A percentile compares a stretch with the other conserved stretches of the same genome.
Evolutionary conservation across 345 rosid species (phyloP).

Genomic region (Linum trigynum): DNA sequence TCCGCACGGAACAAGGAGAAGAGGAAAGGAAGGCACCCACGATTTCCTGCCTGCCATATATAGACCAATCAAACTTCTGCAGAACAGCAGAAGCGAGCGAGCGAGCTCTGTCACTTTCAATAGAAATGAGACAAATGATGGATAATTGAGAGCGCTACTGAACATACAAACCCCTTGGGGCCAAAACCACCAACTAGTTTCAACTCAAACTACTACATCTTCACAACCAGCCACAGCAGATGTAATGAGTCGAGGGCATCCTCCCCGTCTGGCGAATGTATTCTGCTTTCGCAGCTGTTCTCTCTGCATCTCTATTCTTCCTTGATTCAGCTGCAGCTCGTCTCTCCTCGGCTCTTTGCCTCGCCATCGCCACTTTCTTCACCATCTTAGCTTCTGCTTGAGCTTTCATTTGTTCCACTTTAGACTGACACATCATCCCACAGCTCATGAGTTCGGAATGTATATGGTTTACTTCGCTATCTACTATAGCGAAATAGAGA

Average conservation of each 20-base stretch:
- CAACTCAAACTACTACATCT: not conserved
- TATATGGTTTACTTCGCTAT: too few species aligned
- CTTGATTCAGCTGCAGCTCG: conserved; percentile 45
- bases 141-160: too few species aligned
- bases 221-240: conserved; percentile 52
- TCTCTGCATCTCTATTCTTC: conserved; percentile 40
- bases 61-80: too few species aligned
- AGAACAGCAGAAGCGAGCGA: too few species aligned
- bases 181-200: too few species aligned
- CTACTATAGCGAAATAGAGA: not conserved
- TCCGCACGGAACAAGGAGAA: too few species aligned
- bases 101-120: too few species aligned
- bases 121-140: too few species aligned
- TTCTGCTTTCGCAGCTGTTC: conserved; percentile 45
- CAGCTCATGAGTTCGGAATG: too few species aligned
- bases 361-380: conserved; percentile 47
- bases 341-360: conserved; percentile 55
- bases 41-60: too few species aligned
- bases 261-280: conserved; percentile 50
- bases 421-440: conserved; percentile 29
- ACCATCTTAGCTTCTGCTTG: conserved; percentile 54
- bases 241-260: conserved; percentile 36
- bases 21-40: too few species aligned
- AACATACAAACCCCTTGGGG: too few species aligned
- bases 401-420: conserved; percentile 49